Conservation (phyloP, 2,329 filamentous ascomycete genomes). For the Trichophyton verrucosum region DNA sequence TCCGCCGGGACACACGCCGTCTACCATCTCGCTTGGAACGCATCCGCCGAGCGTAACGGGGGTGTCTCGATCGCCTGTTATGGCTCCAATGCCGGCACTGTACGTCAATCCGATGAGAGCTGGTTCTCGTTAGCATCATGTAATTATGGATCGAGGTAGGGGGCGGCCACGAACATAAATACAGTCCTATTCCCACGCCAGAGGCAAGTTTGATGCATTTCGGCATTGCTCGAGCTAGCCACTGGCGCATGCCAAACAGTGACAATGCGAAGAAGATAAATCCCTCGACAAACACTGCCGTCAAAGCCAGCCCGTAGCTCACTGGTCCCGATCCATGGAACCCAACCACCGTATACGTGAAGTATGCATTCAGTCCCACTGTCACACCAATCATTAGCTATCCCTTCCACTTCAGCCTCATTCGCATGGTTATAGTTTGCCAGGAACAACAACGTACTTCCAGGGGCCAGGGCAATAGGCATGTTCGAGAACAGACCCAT, state of each 20-base stretch:
- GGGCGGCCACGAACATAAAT: slow-evolving; percentile 38
- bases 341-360: slow-evolving; percentile 70
- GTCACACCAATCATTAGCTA: neutral
- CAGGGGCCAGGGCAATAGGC: slow-evolving; percentile 59
- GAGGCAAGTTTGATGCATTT: slow-evolving; percentile 77
- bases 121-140: neutral
- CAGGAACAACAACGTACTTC: slow-evolving; percentile 32
- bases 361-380: slow-evolving; percentile 82
- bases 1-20: slow-evolving; percentile 48
- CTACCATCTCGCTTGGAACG: slow-evolving; percentile 34
- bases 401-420: neutral
- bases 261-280: slow-evolving; percentile 74
- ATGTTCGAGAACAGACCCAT: slow-evolving; percentile 77
- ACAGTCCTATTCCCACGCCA: slow-evolving; percentile 73
- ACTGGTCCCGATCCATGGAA: slow-evolving; percentile 61
- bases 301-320: slow-evolving; percentile 63
- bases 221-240: slow-evolving; percentile 74
- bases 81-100: slow-evolving; percentile 66
- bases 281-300: slow-evolving; percentile 79
- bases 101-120: slow-evolving; percentile 57
- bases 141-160: no score
- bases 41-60: slow-evolving; percentile 70
- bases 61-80: slow-evolving; percentile 55
- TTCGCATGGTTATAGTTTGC: no score
- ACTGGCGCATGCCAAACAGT: slow-evolving; percentile 69